Evolutionary conservation across 2,329 filamentous ascomycete species (phyloP).

Genomic region (Ceratocystis ficicola): DNA sequence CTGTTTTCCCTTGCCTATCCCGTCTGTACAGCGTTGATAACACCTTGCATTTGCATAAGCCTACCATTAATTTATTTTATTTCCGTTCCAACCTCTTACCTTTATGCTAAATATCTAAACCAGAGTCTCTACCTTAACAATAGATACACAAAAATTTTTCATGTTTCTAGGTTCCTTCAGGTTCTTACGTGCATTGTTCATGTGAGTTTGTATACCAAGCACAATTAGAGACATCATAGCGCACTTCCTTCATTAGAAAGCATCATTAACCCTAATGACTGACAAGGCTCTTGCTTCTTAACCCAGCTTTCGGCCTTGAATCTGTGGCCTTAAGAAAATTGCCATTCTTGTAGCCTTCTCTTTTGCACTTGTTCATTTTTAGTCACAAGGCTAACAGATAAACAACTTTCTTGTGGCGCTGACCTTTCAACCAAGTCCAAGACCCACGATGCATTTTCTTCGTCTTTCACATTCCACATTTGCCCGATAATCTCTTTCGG

Average conservation of each 20-base stretch:
- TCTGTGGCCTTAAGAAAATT: neutral
- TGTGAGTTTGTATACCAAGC: no score
- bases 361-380: neutral
- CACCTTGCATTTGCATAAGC: neutral
- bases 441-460: neutral
- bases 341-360: neutral
- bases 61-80: constrained; percentile 1
- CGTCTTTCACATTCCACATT: neutral
- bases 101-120: neutral
- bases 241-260: no score
- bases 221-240: no score
- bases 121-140: neutral
- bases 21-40: constrained; percentile 4
- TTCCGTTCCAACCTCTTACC: neutral
- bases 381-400: neutral
- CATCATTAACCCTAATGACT: neutral
- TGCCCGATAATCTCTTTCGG: neutral
- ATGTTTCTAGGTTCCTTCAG: neutral
- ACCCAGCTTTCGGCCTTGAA: neutral
- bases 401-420: neutral
- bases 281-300: neutral
- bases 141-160: neutral
- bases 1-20: neutral
- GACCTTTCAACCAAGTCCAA: neutral
- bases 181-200: no score